phyloP scores from a whole-genome alignment of 2,329 filamentous ascomycete species.

The Colletotrichum chrysophilum region DNA sequence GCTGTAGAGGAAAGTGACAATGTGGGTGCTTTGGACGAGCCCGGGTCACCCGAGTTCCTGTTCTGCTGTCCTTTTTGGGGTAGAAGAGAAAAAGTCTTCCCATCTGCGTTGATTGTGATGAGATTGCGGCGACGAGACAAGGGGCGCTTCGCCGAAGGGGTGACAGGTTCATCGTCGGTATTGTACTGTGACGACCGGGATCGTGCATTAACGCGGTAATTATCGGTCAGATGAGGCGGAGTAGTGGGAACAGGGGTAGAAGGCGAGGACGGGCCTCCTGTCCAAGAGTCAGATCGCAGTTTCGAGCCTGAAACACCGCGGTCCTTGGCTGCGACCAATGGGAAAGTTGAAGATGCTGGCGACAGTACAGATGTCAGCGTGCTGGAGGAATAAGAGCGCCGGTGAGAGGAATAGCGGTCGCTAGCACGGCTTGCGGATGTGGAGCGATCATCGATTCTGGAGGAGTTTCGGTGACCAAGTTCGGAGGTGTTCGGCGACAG shows the following conservation, averaged over 20 bases:
- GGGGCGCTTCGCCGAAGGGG: conserved; percentile 32
- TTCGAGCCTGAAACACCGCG: conserved; percentile 52
- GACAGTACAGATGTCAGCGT: conserved; percentile 14
- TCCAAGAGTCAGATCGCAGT: conserved; percentile 38
- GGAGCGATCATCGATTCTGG: conserved; percentile 7
- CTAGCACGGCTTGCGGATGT: conserved; percentile 1
- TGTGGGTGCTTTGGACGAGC: conserved; percentile 43
- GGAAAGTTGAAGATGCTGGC: conserved; percentile 23
- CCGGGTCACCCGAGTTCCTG: neutral
- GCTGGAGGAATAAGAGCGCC: conserved; percentile 30
- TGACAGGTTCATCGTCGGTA: conserved; percentile 21
- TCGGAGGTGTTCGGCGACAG: conserved; percentile 12
- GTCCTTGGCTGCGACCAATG: conserved; percentile 41
- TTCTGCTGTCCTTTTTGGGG: conserved; percentile 29
- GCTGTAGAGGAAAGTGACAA: conserved; percentile 52
- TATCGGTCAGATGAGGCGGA: conserved; percentile 43
- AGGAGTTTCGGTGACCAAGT: neutral
- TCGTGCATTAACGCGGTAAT: conserved; percentile 41
- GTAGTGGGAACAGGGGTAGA: conserved; percentile 40
- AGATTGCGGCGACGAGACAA: conserved; percentile 46
- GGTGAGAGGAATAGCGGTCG: conserved; percentile 2
- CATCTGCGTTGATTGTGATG: conserved; percentile 57
- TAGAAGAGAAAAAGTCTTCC: conserved; percentile 61
- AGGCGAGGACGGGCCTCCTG: conserved; percentile 36
- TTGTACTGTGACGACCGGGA: conserved; percentile 24